These are phyloP conservation scores for Citeromyces hawaiiensis DNA, from an alignment of 1,139 yeast genomes.

Conservation along the genomic window DNA sequence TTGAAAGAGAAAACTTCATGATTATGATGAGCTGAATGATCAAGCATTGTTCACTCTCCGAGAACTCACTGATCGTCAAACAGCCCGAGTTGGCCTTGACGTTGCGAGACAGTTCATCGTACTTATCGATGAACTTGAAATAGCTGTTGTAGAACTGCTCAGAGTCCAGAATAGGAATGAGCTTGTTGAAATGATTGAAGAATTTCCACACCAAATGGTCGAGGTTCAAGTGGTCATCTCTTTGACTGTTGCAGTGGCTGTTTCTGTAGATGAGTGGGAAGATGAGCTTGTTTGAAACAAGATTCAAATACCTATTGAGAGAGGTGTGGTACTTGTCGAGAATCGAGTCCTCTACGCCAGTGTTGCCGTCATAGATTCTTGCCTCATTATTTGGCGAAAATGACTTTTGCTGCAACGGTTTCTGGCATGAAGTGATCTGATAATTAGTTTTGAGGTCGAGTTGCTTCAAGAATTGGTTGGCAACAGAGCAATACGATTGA, in stretches of 20 bases:
- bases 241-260: neutral
- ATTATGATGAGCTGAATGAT: conserved; percentile 25
- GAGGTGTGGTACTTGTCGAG: conserved; percentile 19
- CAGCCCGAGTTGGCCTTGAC: conserved; percentile 13
- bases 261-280: conserved; percentile 12
- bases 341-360: conserved; percentile 4
- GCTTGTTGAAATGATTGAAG: conserved; percentile 41
- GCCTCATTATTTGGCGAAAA: neutral
- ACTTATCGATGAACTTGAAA: conserved; percentile 43
- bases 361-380: neutral
- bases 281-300: conserved; percentile 17
- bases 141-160: conserved; percentile 42
- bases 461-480: neutral
- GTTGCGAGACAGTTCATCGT: conserved; percentile 34
- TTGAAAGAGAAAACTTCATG: conserved; percentile 15
- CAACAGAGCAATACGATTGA: neutral
- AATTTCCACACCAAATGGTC: conserved; percentile 40
- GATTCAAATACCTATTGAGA: conserved; percentile 17
- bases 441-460: neutral
- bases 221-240: conserved; percentile 20
- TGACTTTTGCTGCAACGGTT: neutral
- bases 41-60: conserved; percentile 34
- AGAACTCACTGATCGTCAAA: conserved; percentile 29
- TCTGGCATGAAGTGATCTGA: neutral
- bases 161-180: conserved; percentile 52